Base-by-base conservation (phyloP, 176 grass and related monocot species). In the Tuctoria greenei region DNA sequence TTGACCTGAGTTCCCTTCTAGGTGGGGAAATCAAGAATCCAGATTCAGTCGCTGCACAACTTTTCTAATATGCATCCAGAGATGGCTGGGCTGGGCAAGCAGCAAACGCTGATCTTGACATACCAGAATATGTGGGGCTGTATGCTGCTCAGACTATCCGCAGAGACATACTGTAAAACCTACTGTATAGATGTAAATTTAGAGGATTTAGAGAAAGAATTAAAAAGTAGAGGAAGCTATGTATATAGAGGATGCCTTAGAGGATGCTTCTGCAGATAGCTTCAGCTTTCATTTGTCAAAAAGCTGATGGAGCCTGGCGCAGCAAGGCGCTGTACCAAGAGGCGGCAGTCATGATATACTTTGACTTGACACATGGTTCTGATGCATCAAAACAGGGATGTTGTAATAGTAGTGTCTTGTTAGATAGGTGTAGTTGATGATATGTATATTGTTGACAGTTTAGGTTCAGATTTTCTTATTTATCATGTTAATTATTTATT, bases 111-210 rank as follows among this genome's bases (percentile, higher is more conserved):
- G 86, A 94, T 64, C 79, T 98, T 17, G 91, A 98, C 39, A 98
- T 98, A 59, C 95, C 95, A 0, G 95, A 98, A 73, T 98, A 91
- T 0, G 23, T 98, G 61, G 95, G 91, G 34, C 21, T 98, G 38
- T 78, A 82, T 0, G 54, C 62, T 45, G 43, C 86, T 1, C n/a
- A n/a, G n/a, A n/a, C n/a, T n/a, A n/a, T n/a, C n/a, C n/a, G n/a
- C n/a, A n/a, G n/a, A n/a, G n/a, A n/a, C n/a, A n/a, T n/a, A n/a
- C n/a, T n/a, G n/a, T n/a, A n/a, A n/a, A n/a, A n/a, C n/a, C n/a
- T n/a, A n/a, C n/a, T n/a, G n/a, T n/a, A n/a, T n/a, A n/a, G n/a
- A n/a, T n/a, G n/a, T n/a, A n/a, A n/a, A n/a, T n/a, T n/a, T n/a
- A n/a, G n/a, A n/a, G n/a, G n/a, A n/a, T n/a, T n/a, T n/a, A n/a